Base-by-base conservation (phyloP, 768 basidiomycete genomes). In the Hysterangium stoloniferum region DNA sequence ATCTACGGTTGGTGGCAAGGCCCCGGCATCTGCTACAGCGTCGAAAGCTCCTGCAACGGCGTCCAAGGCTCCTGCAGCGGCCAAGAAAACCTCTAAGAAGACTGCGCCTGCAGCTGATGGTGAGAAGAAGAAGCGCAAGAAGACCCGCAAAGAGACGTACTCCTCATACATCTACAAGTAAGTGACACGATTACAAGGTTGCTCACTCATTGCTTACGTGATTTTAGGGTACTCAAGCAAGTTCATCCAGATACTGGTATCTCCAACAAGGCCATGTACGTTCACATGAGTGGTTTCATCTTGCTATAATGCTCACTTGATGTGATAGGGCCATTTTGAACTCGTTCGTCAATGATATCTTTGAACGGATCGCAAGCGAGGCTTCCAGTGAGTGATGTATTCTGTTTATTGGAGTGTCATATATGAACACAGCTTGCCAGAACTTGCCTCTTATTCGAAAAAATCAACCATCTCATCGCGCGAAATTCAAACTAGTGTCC, bases 241-340 rank as follows among this genome's bases (percentile, higher is more conserved):
- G 89, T 91, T 53, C 89, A 91, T 75, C 89, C 89, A 54, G 89
- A 90, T 68, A 90, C 88, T 55, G 89, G 88, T 81, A 89, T 91
- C 72, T 89, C 86, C 47, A 89, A 86, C 80, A 88, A 89, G 70
- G 82, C 82, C 9, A 84, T 86, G 83, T 51, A 19, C 47, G 29
- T 45, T 29, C 27, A 3, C 13, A 6, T 20, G 17, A 31, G 44
- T 29, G 9, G 27, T 33, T 31, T 42, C n/a, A 9, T 11, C 9
- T 49, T 28, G 12, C 19, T n/a, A 20, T 17, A 27, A 35, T 36
- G 19, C 4, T 15, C 20, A 25, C 20, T 27, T 20, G 11, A 15
- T 42, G 19, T 42, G 31, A 42, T 12, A 51, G 49, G 49, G 80
- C 84, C 46, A 86, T 87, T 64, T 71, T 85, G 57, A 84, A 87